Conservation (phyloP, 2,329 filamentous ascomycete genomes). For the Penicillium sp. region DNA sequence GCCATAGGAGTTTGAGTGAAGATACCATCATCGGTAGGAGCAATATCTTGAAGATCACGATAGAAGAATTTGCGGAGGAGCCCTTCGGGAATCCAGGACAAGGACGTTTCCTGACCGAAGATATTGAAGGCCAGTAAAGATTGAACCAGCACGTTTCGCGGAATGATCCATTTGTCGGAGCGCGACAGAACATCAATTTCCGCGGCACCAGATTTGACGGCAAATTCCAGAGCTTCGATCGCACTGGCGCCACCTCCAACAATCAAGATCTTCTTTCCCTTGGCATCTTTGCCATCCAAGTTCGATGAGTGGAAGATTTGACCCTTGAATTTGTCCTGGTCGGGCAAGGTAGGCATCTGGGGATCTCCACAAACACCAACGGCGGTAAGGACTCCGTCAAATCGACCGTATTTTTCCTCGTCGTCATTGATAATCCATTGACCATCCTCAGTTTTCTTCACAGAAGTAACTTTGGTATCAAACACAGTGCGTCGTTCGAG, state of each 20-base stretch:
- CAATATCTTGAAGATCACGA: constrained; percentile 73
- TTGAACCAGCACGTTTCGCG: constrained; percentile 74
- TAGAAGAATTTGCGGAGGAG: constrained; percentile 80
- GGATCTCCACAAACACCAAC: constrained; percentile 79
- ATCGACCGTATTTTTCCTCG: constrained; percentile 67
- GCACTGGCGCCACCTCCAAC: constrained; percentile 80
- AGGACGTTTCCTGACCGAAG: constrained; percentile 72
- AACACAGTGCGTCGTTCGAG: constrained; percentile 73
- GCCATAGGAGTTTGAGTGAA: constrained; percentile 87
- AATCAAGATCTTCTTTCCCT: constrained; percentile 73
- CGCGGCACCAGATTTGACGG: constrained; percentile 64
- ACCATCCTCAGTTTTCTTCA: constrained; percentile 68
- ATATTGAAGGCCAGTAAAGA: constrained; percentile 74
- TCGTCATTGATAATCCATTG: constrained; percentile 80
- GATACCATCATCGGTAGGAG: constrained; percentile 66
- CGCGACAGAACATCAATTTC: constrained; percentile 74
- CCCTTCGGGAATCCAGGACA: constrained; percentile 77
- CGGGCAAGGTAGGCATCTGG: constrained; percentile 70
- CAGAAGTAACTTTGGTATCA: constrained; percentile 66
- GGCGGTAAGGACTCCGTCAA: constrained; percentile 77
- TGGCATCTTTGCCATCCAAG: constrained; percentile 70
- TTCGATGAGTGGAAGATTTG: constrained; percentile 74
- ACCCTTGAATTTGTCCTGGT: constrained; percentile 72
- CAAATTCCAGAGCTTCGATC: constrained; percentile 81
- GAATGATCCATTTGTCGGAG: constrained; percentile 86